phyloP scores from a whole-genome alignment of 805 yeast genomes.

The Grigorovia jiainica region DNA sequence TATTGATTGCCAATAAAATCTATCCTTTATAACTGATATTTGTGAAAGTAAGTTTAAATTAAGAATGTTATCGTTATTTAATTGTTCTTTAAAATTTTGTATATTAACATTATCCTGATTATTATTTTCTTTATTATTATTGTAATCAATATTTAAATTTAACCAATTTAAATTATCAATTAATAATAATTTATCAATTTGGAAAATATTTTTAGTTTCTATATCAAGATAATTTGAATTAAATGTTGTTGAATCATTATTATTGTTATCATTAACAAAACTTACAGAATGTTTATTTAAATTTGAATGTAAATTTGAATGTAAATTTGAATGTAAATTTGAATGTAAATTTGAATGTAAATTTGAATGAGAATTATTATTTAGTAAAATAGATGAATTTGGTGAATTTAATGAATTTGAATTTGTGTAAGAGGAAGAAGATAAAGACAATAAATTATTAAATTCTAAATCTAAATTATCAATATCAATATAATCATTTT shows the following conservation, averaged over 20 bases:
- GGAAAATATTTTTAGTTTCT: constrained; percentile 15
- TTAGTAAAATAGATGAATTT: too few relatives aligned
- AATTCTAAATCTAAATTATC: constrained; percentile 11
- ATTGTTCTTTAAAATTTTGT: background rate
- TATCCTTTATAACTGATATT: constrained; percentile 45
- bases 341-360: too few relatives aligned
- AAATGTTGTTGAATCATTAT: constrained; percentile 13
- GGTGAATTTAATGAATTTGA: too few relatives aligned
- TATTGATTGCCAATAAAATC: constrained; percentile 96
- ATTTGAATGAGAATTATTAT: background rate
- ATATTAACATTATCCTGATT: background rate
- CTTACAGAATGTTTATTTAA: constrained; percentile 3
- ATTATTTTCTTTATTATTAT: constrained; percentile 11
- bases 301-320: background rate
- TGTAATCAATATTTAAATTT: background rate
- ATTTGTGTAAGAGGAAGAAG: too few relatives aligned
- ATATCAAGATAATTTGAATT: too few relatives aligned
- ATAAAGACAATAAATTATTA: too few relatives aligned
- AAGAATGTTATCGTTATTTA: background rate
- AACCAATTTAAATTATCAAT: constrained; percentile 24
- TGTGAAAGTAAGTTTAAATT: constrained; percentile 13
- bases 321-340: too few relatives aligned
- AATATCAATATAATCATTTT: constrained; percentile 25
- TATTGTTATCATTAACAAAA: constrained; percentile 18
- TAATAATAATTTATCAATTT: constrained; percentile 21